Percentiles rank a stretch among this genome's conserved stretches.
Evolutionary conservation across 148 eudicot species (phyloP).

Genomic region (Chenopodium berlandieri): DNA sequence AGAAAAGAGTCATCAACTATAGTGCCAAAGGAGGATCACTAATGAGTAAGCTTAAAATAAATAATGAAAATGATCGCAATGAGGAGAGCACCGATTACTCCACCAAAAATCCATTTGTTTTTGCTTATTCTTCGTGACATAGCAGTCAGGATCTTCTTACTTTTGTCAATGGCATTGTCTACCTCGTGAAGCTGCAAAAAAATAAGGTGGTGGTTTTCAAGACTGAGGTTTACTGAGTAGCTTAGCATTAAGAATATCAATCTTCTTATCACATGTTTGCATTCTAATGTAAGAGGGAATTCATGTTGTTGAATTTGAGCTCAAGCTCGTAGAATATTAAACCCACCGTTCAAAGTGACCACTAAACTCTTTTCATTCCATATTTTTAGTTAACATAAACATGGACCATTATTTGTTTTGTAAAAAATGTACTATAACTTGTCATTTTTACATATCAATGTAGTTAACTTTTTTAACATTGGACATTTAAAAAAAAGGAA

Average conservation of each 20-base stretch:
- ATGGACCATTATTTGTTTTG: neutral
- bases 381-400: neutral
- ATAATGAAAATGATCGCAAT: slow-evolving; percentile 70
- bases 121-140: slow-evolving; percentile 88
- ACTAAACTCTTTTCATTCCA: neutral
- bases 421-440: neutral
- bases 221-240: neutral
- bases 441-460: neutral
- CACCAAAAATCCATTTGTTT: slow-evolving; percentile 85
- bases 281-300: neutral
- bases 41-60: slow-evolving; percentile 63
- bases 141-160: slow-evolving; percentile 79
- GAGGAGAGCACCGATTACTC: slow-evolving; percentile 69
- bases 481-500: neutral
- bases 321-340: neutral
- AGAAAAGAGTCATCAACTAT: slow-evolving; percentile 2
- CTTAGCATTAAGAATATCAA: neutral
- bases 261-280: neutral
- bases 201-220: slow-evolving; percentile 3
- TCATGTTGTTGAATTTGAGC: neutral
- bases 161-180: slow-evolving; percentile 87
- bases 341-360: neutral
- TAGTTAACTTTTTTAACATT: too few relatives aligned
- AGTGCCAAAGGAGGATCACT: slow-evolving; percentile 18
- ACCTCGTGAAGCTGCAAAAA: slow-evolving; percentile 82